Conservation (phyloP, 2,329 filamentous ascomycete species). For the Colletotrichum costaricense region DNA sequence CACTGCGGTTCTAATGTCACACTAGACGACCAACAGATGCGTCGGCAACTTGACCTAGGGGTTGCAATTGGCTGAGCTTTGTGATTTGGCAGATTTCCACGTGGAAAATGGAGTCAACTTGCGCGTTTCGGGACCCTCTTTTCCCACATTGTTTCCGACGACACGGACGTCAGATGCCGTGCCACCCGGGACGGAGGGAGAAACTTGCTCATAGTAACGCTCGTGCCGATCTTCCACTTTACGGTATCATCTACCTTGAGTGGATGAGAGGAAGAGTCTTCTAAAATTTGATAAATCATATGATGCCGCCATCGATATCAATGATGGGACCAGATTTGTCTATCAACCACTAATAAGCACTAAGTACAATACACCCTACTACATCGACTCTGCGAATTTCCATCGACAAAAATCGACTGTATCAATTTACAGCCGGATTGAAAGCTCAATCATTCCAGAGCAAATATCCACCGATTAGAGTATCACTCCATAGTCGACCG, state of each 20-base stretch:
- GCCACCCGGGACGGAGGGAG: background rate
- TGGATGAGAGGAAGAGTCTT: background rate
- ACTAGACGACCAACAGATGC: background rate
- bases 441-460: too few relatives aligned
- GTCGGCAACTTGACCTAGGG: background rate
- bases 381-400: background rate
- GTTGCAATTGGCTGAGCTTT: background rate
- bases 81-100: background rate
- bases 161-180: conserved; percentile 13
- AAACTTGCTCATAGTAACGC: conserved; percentile 24
- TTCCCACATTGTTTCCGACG: conserved; percentile 15
- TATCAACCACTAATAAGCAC: background rate
- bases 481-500: too few relatives aligned
- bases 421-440: background rate
- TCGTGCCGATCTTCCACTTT: background rate
- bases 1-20: background rate
- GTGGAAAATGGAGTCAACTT: background rate
- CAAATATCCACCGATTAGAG: background rate
- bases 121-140: background rate
- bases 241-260: background rate
- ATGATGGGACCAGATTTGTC: background rate
- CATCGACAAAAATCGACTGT: background rate
- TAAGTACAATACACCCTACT: background rate
- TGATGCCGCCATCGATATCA: background rate
- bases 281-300: background rate